phyloP scores from a whole-genome alignment of 2,329 filamentous ascomycete genomes.

The Aspergillus pseudonomiae region DNA sequence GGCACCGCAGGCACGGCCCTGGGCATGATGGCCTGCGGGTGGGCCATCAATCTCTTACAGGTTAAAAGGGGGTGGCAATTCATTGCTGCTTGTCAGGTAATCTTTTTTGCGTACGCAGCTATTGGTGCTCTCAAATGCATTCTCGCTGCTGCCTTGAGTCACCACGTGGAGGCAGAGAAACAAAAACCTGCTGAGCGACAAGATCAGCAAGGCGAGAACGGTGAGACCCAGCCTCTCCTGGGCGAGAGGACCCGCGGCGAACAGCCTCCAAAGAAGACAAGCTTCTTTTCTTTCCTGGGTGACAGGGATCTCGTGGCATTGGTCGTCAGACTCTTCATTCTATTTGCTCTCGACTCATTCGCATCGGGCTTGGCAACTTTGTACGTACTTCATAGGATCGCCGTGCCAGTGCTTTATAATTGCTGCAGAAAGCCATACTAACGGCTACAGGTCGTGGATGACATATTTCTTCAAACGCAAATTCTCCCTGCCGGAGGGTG shows the following conservation, averaged over 20 bases:
- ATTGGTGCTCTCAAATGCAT: conserved; percentile 62
- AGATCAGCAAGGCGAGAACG: conserved; percentile 20
- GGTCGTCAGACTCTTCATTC: conserved; percentile 59
- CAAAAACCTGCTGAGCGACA: conserved; percentile 23
- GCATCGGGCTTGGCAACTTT: conserved; percentile 70
- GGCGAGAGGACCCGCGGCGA: conserved; percentile 19
- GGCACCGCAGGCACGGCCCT: conserved; percentile 64
- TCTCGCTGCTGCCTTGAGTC: conserved; percentile 55
- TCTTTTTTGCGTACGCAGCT: conserved; percentile 62
- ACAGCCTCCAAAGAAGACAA: conserved; percentile 30
- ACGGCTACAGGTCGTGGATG: conserved; percentile 48
- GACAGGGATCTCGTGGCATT: conserved; percentile 48
- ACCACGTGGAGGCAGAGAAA: conserved; percentile 47
- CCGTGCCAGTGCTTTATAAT: conserved; percentile 28
- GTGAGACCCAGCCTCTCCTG: conserved; percentile 43
- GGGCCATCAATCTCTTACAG: conserved; percentile 58
- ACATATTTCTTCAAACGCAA: conserved; percentile 62
- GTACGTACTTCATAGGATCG: conserved; percentile 42
- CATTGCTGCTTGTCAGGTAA: conserved; percentile 54
- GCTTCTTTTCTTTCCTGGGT: conserved; percentile 58
- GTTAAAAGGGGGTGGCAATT: conserved; percentile 47
- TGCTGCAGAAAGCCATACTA: conserved; percentile 9
- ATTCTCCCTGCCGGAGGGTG: conserved; percentile 56
- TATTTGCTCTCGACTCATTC: conserved; percentile 71
- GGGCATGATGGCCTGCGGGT: conserved; percentile 63